Evolutionary conservation across 2,329 filamentous ascomycete genomes (phyloP), one percentile per base, ranked within the genome.

Genomic region (Cercospora sesami): DNA sequence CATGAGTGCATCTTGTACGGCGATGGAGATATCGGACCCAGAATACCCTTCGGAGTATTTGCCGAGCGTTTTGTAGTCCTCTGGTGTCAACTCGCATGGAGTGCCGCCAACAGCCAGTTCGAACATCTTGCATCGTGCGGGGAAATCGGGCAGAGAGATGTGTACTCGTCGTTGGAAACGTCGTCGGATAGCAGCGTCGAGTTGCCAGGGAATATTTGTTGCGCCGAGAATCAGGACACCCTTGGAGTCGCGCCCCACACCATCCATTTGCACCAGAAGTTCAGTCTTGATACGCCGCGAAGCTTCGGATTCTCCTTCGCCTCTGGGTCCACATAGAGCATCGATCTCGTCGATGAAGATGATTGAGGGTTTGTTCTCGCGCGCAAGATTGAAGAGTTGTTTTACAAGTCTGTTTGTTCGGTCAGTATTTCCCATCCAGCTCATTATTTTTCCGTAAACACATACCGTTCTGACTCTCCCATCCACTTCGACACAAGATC

Each of bases 401-500:
- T 98, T 98, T 66, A 99, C 95, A 74, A 99, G 86, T 76, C 93
- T 96, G 75, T 59, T 14, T 75, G 31, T 73, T 9, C 71, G 53
- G 61, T 70, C 23, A 68, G 63, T 55, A 67, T 60, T 36, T 51
- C n/a, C 16, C 14, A 5, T 21, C 7, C 39, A 21, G 33, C 51
- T 9, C 12, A 10, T 30, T 12, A n/a, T 7, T 14, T n/a, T 7
- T 12, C 6, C 16, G 8, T 30, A 8, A n/a, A 3, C 16, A 75
- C 85, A 60, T 83, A 96, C 92, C 93, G 89, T 88, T 99, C 95
- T 85, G 92, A 96, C 82, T 99, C 95, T 83, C 95, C 95, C 95
- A 99, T 99, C 95, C 95, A 99, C 79, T 99, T 99, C 80, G 93
- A 97, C 69, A 99, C 95, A 80, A 99, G 81, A 79, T 99, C 95